A percentile compares a stretch with the other conserved stretches of the same genome.
phyloP scores from a whole-genome alignment of 306 rosid genomes.

The Lathyrus sativus region DNA sequence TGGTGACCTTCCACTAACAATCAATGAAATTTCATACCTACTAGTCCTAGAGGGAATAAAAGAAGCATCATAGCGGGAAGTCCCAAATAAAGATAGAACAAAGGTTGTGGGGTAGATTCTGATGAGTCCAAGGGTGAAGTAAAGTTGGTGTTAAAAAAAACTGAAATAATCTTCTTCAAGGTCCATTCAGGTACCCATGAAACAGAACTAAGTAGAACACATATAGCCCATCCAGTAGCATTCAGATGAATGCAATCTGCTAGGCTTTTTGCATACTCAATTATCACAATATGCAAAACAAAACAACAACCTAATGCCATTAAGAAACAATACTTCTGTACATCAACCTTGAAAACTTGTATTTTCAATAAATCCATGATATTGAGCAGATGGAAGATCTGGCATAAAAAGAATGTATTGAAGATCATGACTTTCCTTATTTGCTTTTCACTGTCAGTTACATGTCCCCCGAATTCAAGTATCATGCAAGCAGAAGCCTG shows the following conservation, averaged over 20 bases:
- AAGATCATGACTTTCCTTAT: conserved; percentile 55
- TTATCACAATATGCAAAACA: conserved; percentile 47
- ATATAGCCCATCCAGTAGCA: conserved; percentile 51
- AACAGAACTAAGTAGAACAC: conserved; percentile 52
- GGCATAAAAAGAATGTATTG: conserved; percentile 59
- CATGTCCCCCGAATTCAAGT: conserved; percentile 43
- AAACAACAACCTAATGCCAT: conserved; percentile 43
- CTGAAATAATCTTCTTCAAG: conserved; percentile 10
- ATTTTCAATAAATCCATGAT: conserved; percentile 45
- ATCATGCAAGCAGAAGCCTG: conserved; percentile 48
- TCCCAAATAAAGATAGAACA: conserved; percentile 5
- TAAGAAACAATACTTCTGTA: conserved; percentile 42
- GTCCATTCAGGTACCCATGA: conserved; percentile 41
- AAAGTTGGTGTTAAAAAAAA: neutral
- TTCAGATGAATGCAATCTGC: conserved; percentile 43
- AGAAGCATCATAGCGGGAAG: conserved; percentile 38
- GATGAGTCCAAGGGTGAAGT: conserved; percentile 14
- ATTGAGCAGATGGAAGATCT: conserved; percentile 51
- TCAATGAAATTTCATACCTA: neutral
- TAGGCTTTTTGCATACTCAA: conserved; percentile 43
- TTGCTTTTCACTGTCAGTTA: conserved; percentile 17
- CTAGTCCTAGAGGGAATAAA: conserved; percentile 30
- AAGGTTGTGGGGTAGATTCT: neutral
- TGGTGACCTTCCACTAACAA: too few relatives aligned
- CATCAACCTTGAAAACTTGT: conserved; percentile 35